Conservation (phyloP, 2,329 filamentous ascomycete species). For the Conoideocrella luteorostrata region DNA sequence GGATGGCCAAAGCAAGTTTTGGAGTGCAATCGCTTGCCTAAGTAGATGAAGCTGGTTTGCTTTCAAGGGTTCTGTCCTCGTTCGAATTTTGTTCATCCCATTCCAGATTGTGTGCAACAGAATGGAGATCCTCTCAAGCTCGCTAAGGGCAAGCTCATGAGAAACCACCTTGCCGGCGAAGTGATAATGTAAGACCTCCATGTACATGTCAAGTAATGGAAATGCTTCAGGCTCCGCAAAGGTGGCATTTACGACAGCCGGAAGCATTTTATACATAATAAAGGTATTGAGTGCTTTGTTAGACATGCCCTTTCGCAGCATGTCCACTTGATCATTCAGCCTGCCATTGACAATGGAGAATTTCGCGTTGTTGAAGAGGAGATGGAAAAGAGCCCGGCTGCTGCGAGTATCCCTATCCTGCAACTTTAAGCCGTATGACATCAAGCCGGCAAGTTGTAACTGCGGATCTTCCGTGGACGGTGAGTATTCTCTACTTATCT, state of each 20-base stretch:
- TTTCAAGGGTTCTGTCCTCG: slow-evolving; percentile 14
- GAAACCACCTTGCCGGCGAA: slow-evolving; percentile 29
- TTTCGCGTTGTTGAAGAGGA: slow-evolving; percentile 52
- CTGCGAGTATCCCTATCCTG: slow-evolving; percentile 44
- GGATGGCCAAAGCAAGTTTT: slow-evolving; percentile 25
- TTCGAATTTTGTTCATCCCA: slow-evolving; percentile 20
- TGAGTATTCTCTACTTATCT: slow-evolving; percentile 49
- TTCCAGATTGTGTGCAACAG: slow-evolving; percentile 25
- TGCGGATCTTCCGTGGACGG: slow-evolving; percentile 50
- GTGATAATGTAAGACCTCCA: slow-evolving; percentile 32
- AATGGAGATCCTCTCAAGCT: slow-evolving; percentile 24
- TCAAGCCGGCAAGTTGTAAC: slow-evolving; percentile 48
- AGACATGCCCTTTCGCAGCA: slow-evolving; percentile 44
- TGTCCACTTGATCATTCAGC: slow-evolving; percentile 38
- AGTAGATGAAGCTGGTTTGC: slow-evolving; percentile 21
- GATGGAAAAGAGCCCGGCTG: slow-evolving; percentile 46
- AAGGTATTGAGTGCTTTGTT: slow-evolving; percentile 39
- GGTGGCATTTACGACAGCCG: slow-evolving; percentile 40
- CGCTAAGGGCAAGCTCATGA: slow-evolving; percentile 28
- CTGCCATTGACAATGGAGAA: slow-evolving; percentile 43
- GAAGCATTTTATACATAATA: slow-evolving; percentile 46
- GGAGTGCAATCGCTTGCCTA: slow-evolving; percentile 20
- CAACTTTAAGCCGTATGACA: slow-evolving; percentile 49
- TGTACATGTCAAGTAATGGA: slow-evolving; percentile 45
- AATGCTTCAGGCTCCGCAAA: slow-evolving; percentile 31